These are phyloP conservation scores for Chaetomiaceae sp. DNA, from an alignment of 2,329 filamentous ascomycete species.

Conservation along the genomic window DNA sequence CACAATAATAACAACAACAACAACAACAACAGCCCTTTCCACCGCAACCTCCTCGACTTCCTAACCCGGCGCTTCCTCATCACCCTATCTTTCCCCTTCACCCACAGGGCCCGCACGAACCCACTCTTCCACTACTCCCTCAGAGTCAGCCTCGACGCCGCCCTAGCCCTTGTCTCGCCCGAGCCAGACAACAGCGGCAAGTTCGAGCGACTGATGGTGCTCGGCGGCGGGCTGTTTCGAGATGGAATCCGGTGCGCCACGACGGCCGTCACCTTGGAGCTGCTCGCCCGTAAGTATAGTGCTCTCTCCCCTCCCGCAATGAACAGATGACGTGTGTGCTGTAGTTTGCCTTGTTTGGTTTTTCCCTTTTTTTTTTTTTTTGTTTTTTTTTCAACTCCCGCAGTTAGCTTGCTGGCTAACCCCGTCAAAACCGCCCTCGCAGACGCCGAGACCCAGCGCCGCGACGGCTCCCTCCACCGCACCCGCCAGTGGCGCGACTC, in stretches of 20 bases:
- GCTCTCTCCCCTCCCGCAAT: no score
- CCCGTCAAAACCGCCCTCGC: no score
- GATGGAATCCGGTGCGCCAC: constrained; percentile 36
- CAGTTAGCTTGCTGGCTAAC: no score
- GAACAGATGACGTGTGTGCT: no score
- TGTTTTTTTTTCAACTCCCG: no score
- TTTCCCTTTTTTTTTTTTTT: no score
- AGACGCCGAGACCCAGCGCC: constrained; percentile 23
- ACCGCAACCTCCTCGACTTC: constrained; percentile 48
- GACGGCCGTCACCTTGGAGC: constrained; percentile 34
- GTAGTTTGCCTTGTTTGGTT: no score
- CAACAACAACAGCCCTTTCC: constrained; percentile 31
- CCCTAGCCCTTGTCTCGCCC: constrained; percentile 35
- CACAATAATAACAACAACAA: constrained; percentile 7
- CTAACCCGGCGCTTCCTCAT: constrained; percentile 52
- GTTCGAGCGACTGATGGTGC: constrained; percentile 36
- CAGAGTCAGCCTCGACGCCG: constrained; percentile 43
- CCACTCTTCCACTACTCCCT: constrained; percentile 48
- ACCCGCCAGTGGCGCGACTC: constrained; percentile 23
- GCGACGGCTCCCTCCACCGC: constrained; percentile 3
- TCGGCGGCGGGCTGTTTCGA: constrained; percentile 40
- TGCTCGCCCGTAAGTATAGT: no score
- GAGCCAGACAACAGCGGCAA: constrained; percentile 31
- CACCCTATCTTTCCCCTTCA: constrained; percentile 49
- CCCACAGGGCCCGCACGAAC: constrained; percentile 38